Conservation (phyloP, 2,329 filamentous ascomycete species). For the Penicillium sp. region DNA sequence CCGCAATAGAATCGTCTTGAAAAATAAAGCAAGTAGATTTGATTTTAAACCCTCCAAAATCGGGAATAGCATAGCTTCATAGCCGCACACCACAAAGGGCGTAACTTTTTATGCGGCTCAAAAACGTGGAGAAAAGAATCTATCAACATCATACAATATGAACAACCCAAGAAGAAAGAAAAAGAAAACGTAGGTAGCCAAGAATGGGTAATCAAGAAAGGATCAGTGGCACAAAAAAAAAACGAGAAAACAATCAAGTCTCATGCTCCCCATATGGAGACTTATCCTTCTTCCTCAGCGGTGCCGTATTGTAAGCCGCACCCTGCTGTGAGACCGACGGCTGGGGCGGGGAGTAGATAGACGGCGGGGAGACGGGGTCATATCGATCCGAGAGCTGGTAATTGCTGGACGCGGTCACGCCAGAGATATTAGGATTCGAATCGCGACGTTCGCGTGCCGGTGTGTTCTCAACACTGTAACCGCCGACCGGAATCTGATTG, state of each 20-base stretch:
- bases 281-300: conserved; percentile 4
- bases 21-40: not conserved
- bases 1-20: too few species aligned
- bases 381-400: conserved; percentile 44
- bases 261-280: conserved; percentile 7
- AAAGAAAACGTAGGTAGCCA: not conserved
- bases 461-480: conserved; percentile 47
- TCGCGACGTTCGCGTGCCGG: conserved; percentile 69
- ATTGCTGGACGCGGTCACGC: conserved; percentile 34
- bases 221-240: not conserved
- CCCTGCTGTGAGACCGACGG: not conserved
- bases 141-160: conserved; percentile 4
- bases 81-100: not conserved
- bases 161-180: not conserved
- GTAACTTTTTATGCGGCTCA: not conserved
- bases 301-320: not conserved
- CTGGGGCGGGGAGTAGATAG: conserved; percentile 66
- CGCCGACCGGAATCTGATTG: conserved; percentile 14
- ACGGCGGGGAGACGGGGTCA: conserved; percentile 74
- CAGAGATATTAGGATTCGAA: conserved; percentile 61
- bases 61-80: conserved; percentile 3
- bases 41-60: not conserved
- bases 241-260: not conserved
- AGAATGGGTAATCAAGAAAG: not conserved
- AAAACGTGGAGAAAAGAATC: not conserved